phyloP scores from a whole-genome alignment of 345 rosid genomes.

The Heritiera littoralis region DNA sequence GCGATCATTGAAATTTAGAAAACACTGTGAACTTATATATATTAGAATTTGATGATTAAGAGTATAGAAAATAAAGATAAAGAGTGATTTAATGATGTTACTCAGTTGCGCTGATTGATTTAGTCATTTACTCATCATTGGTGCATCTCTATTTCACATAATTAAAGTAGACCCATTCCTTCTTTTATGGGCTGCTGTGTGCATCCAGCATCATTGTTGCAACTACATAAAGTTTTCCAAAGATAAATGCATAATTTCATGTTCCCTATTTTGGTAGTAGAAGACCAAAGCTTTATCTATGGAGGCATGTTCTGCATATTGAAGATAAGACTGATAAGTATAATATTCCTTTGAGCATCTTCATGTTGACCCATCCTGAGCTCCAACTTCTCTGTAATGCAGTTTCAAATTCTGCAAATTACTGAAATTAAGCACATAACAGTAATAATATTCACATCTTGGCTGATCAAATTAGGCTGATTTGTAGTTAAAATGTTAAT shows the following conservation, averaged over 20 bases:
- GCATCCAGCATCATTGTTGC: constrained; percentile 15
- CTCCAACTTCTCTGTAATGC: neutral
- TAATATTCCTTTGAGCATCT: neutral
- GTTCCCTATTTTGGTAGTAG: neutral
- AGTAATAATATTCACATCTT: neutral
- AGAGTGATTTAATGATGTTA: neutral
- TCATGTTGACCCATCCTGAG: neutral
- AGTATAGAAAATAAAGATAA: constrained; percentile 5
- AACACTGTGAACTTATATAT: neutral
- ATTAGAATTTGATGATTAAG: neutral
- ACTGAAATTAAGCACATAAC: neutral
- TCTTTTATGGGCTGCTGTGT: neutral
- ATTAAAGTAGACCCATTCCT: neutral
- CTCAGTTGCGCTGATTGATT: neutral
- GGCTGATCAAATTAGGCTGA: neutral
- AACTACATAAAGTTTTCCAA: neutral
- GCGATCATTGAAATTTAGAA: neutral
- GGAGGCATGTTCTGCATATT: neutral
- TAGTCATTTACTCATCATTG: constrained; percentile 16
- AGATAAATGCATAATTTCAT: neutral
- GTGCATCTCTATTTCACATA: neutral
- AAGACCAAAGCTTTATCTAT: neutral
- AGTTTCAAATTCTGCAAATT: neutral
- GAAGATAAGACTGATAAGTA: neutral
- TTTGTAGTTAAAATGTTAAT: constrained; percentile 9